Evolutionary conservation across 2,329 filamentous ascomycete genomes (phyloP).

Genomic region (Talaromyces atroroseus): DNA sequence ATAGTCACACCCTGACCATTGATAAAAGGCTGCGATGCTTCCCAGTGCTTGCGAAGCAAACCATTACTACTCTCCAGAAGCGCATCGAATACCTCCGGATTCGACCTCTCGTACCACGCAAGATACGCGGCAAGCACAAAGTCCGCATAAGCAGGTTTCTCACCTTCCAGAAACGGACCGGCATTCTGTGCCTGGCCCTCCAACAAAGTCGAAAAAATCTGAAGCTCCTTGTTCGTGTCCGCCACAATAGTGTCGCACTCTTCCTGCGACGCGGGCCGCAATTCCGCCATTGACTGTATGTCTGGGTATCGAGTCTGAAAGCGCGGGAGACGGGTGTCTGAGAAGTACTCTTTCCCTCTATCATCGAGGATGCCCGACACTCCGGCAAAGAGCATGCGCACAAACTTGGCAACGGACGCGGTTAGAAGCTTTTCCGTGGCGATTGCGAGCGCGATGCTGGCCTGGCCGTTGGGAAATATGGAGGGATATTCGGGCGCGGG

Average conservation of each 20-base stretch:
- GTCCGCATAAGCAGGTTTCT: constrained; percentile 27
- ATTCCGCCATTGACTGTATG: constrained; percentile 24
- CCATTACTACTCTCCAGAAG: constrained; percentile 24
- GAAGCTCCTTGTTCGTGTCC: constrained; percentile 18
- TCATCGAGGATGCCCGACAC: constrained; percentile 24
- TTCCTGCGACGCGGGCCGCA: constrained; percentile 22
- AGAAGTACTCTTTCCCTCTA: constrained; percentile 26
- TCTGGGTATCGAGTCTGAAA: constrained; percentile 17
- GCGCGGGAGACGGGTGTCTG: constrained; percentile 21
- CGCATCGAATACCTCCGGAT: constrained; percentile 20
- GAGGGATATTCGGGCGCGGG: constrained; percentile 21
- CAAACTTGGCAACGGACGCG: background rate
- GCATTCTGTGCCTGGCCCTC: constrained; percentile 25
- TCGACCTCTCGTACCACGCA: constrained; percentile 23
- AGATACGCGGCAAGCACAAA: constrained; percentile 22
- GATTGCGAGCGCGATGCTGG: constrained; percentile 27
- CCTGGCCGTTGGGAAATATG: constrained; percentile 30
- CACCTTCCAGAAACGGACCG: constrained; percentile 31
- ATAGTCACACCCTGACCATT: constrained; percentile 30
- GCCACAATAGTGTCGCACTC: constrained; percentile 18
- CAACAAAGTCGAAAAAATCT: constrained; percentile 22
- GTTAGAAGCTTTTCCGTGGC: constrained; percentile 18
- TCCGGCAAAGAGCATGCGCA: constrained; percentile 20
- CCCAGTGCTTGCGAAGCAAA: constrained; percentile 24
- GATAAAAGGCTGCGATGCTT: constrained; percentile 27